Conservation (phyloP, 495 filamentous ascomycete species). For the Evernia prunastri region DNA sequence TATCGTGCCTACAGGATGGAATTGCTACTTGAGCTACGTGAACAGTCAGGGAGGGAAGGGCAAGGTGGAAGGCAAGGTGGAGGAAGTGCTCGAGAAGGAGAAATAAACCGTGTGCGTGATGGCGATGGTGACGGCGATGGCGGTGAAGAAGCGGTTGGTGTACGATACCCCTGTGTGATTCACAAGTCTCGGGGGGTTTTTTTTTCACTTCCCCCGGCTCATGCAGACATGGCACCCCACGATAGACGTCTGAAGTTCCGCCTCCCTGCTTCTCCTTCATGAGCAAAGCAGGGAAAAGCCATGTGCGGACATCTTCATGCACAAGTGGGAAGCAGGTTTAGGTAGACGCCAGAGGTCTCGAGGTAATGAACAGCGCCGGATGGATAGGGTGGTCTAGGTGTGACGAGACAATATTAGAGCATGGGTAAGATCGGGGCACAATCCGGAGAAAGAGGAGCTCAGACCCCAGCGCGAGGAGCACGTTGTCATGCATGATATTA, state of each 20-base stretch:
- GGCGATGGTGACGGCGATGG: background rate
- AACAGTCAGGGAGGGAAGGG: constrained; percentile 48
- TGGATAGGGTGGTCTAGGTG: background rate
- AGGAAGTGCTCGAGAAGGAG: background rate
- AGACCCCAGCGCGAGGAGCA: background rate
- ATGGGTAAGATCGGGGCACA: background rate
- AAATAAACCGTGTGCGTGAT: background rate
- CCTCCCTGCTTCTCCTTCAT: too few relatives aligned
- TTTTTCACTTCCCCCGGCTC: too few relatives aligned
- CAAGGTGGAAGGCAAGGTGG: background rate
- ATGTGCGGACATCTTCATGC: too few relatives aligned
- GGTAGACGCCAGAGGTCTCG: too few relatives aligned
- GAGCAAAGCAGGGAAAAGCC: too few relatives aligned
- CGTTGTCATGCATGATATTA: background rate
- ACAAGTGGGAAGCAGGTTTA: too few relatives aligned
- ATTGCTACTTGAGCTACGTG: constrained; percentile 84
- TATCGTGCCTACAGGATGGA: constrained; percentile 65
- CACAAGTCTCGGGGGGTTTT: too few relatives aligned
- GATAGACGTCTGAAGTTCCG: too few relatives aligned
- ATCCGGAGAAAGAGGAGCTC: background rate
- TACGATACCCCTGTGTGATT: background rate
- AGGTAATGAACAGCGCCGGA: too few relatives aligned
- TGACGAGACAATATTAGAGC: background rate
- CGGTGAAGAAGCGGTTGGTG: too few relatives aligned
- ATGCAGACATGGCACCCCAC: too few relatives aligned